Evolutionary conservation across 2,329 filamentous ascomycete genomes (phyloP), one percentile per base, ranked within the genome.

Genomic region (Sporothrix pallida): DNA sequence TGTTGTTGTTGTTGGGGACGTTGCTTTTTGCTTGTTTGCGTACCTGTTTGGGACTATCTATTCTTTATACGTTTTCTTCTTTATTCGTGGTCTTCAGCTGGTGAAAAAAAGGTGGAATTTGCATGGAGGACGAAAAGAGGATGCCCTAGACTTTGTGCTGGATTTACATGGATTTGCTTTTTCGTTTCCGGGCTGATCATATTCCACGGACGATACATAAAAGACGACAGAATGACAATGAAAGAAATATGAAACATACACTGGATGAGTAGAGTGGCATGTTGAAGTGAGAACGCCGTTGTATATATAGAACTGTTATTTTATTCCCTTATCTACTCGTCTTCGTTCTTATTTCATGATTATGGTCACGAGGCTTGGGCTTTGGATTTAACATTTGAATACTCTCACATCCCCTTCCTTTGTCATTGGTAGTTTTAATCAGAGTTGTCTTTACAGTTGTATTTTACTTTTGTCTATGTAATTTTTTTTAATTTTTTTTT

Each of bases 221-320:
- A 48, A 67, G 62, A 67, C 42, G 62, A 67, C 62, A 67, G 62
- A 67, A 48, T 67, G 62, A 67, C 62, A 67, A 67, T 65, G 62
- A 67, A 46, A 26, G 42, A 48, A 60, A 67, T 13, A 26, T 67
- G 62, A 48, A 46, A 67, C 26, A 60, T 15, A 17, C 1, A 13
- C 15, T 17, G 12, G 13, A 7, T 31, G 10, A 6, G 9, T 13
- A 9, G 56, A 8, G 26, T n/a, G 15, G 23, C 23, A 37, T 37
- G 8, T 17, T 60, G 26, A 23, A 12, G 46, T 56, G 52, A 7
- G 31, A 37, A 37, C 4, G 31, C 31, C 4, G 31, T 37, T 37
- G 7, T 37, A 37, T 37, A 37, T 7, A 3, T 37, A 7, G 31
- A 37, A 6, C 31, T 37, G 7, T 7, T 37, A 37, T 17, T 50